Evolutionary conservation across 2,329 filamentous ascomycete species (phyloP), one percentile per base, ranked within the genome.

Genomic region (Parafenestella ontariensis): DNA sequence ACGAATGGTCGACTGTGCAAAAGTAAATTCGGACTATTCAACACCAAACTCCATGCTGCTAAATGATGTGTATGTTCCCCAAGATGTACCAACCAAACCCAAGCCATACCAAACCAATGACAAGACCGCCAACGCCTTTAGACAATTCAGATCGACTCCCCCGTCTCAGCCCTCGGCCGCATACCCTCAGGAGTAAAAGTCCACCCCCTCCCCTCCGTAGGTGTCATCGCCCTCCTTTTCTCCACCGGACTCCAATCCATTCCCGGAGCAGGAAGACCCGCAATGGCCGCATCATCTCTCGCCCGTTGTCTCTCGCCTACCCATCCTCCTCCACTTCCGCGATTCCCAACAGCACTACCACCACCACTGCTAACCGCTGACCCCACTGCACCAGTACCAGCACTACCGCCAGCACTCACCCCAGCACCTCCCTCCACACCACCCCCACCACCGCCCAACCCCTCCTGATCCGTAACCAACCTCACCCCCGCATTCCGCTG

Each of bases 181-280:
- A 60, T 64, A 1, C 65, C 68, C 31, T 72, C 70, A 5, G 59
- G 58, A 4, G 65, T 62, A 46, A 69, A 72, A 1, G 58, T 62
- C 67, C 72, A 73, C 0, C 65, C 64, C 43, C 66, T 62, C 1
- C 66, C 64, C 48, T 75, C 73, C 1, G 74, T 77, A 11, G 75
- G 75, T 47, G 75, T 77, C 74, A 76, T 75, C 5, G 74, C 74
- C 43, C 72, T 61, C 46, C 74, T 63, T 55, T 59, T 66, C 61
- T 77, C 74, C 2, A 76, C 61, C 0, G 75, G 75, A 61, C 70
- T 74, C 74, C 74, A 77, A 0, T 76, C 75, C 64, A 75, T 66
- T 0, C 72, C 71, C 0, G 72, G 69, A 21, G 63, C 64, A 2
- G 71, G 70, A 28, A 74, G 23, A 0, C 70, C 67, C 10, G 66